A percentile compares a stretch with the other conserved stretches of the same genome.
phyloP scores from a whole-genome alignment of 352 stramenopile species.

The Aphanomyces invadans region DNA sequence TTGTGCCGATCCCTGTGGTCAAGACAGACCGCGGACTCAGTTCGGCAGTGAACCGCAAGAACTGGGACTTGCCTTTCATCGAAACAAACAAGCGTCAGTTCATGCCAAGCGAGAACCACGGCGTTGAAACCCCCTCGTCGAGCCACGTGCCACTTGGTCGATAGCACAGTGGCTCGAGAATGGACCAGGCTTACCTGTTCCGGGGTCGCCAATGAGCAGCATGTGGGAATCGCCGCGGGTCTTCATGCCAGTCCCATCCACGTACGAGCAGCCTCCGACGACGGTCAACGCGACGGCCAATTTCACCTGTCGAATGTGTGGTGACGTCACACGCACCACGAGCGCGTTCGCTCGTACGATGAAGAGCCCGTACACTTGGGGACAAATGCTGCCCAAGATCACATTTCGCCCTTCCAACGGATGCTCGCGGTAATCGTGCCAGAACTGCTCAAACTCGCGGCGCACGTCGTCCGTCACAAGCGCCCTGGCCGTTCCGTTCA shows the following conservation, averaged over 20 bases:
- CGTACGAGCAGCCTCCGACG: slow-evolving; percentile 81
- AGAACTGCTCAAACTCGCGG: slow-evolving; percentile 89
- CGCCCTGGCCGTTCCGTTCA: slow-evolving; percentile 41
- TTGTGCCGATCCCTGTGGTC: slow-evolving; percentile 95
- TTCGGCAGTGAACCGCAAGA: slow-evolving; percentile 93
- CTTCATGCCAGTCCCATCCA: slow-evolving; percentile 62
- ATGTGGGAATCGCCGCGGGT: slow-evolving; percentile 80
- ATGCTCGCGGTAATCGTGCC: slow-evolving; percentile 44
- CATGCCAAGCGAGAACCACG: not conserved
- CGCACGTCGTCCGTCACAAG: slow-evolving; percentile 73
- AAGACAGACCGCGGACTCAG: slow-evolving; percentile 91
- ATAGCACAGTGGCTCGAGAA: too few relatives aligned
- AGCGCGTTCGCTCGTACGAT: slow-evolving; percentile 26
- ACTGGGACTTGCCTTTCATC: slow-evolving; percentile 88
- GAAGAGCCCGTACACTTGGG: slow-evolving; percentile 91
- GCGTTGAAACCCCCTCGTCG: too few relatives aligned
- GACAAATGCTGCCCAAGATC: slow-evolving; percentile 91
- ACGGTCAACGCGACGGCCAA: slow-evolving; percentile 89
- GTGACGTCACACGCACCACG: not conserved
- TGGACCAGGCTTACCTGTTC: slow-evolving; percentile 32
- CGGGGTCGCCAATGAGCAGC: slow-evolving; percentile 72
- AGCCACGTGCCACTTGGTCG: too few relatives aligned
- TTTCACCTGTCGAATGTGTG: slow-evolving; percentile 55
- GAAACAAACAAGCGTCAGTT: slow-evolving; percentile 12
- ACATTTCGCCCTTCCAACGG: slow-evolving; percentile 75